phyloP scores from a whole-genome alignment of 2,329 filamentous ascomycete species.

The Camillea tinctor region DNA sequence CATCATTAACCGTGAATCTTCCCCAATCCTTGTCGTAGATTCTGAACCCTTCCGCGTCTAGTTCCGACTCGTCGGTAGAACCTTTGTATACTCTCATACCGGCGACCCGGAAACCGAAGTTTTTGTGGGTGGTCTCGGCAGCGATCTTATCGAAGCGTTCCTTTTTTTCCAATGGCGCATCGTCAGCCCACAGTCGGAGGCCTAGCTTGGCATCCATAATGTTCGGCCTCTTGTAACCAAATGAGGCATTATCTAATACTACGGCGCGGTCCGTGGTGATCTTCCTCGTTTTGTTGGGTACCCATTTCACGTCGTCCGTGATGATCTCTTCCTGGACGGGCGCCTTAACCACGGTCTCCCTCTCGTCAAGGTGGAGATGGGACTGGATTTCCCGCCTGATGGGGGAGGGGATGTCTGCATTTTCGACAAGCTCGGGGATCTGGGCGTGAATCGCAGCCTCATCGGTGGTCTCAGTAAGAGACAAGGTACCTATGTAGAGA shows the following conservation, averaged over 20 bases:
- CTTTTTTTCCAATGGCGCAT: slow-evolving; percentile 59
- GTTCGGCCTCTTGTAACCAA: slow-evolving; percentile 80
- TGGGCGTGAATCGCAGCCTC: slow-evolving; percentile 49
- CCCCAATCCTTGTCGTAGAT: slow-evolving; percentile 66
- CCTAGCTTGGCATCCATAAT: slow-evolving; percentile 94
- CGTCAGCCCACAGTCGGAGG: slow-evolving; percentile 79
- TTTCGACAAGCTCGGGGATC: slow-evolving; percentile 41
- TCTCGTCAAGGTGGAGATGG: slow-evolving; percentile 30
- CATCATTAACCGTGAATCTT: slow-evolving; percentile 48
- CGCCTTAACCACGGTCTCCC: slow-evolving; percentile 9
- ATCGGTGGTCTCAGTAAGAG: slow-evolving; percentile 58
- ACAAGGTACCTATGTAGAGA: slow-evolving; percentile 76
- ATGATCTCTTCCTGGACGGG: slow-evolving; percentile 17
- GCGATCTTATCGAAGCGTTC: slow-evolving; percentile 59
- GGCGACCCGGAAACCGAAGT: slow-evolving; percentile 61
- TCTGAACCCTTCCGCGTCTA: slow-evolving; percentile 55
- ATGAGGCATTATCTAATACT: slow-evolving; percentile 80
- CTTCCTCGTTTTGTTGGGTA: slow-evolving; percentile 50
- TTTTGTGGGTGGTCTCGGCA: slow-evolving; percentile 57
- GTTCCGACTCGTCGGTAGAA: slow-evolving; percentile 47
- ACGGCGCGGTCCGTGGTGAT: slow-evolving; percentile 79
- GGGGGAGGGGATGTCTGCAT: slow-evolving; percentile 39
- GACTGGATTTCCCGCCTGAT: slow-evolving; percentile 42
- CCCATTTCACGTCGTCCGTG: slow-evolving; percentile 37
- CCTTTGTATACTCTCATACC: slow-evolving; percentile 65